A percentile compares a stretch with the other conserved stretches of the same genome.
Conservation (phyloP, 202 grass and related monocot genomes). For the Sporobolus alterniflorus region DNA sequence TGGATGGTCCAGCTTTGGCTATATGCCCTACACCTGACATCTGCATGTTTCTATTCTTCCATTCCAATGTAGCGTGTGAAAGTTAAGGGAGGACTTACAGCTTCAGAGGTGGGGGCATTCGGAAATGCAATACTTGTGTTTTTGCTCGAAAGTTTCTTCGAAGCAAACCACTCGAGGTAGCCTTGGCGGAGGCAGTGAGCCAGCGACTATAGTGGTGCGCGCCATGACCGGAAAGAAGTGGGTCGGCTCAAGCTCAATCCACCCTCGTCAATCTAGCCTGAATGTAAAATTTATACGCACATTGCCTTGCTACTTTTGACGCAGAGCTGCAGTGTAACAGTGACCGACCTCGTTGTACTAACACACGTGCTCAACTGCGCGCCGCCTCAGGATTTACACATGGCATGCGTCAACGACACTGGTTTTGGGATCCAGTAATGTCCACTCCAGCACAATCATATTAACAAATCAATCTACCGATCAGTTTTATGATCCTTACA, state of each 20-base stretch:
- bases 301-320: not conserved
- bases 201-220: conserved; percentile 5
- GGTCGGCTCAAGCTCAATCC: not conserved
- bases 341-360: not conserved
- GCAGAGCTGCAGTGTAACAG: not conserved
- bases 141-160: not conserved
- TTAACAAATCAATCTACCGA: conserved; percentile 6
- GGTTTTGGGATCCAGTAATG: conserved; percentile 43
- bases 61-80: not conserved
- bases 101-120: not conserved
- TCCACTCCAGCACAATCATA: not conserved
- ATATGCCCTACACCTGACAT: conserved; percentile 23
- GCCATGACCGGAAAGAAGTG: not conserved
- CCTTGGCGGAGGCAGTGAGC: not conserved
- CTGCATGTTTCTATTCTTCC: not conserved
- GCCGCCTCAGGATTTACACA: conserved; percentile 30
- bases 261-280: too few species aligned
- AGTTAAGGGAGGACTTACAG: not conserved
- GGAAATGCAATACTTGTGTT: not conserved
- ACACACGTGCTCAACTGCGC: not conserved
- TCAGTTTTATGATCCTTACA: not conserved
- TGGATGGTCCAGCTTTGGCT: conserved; percentile 37
- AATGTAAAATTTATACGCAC: not conserved
- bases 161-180: not conserved
- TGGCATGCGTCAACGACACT: conserved; percentile 28